Evolutionary conservation across 176 grass and related monocot genomes (phyloP).

Genomic region (Juncus effusus): DNA sequence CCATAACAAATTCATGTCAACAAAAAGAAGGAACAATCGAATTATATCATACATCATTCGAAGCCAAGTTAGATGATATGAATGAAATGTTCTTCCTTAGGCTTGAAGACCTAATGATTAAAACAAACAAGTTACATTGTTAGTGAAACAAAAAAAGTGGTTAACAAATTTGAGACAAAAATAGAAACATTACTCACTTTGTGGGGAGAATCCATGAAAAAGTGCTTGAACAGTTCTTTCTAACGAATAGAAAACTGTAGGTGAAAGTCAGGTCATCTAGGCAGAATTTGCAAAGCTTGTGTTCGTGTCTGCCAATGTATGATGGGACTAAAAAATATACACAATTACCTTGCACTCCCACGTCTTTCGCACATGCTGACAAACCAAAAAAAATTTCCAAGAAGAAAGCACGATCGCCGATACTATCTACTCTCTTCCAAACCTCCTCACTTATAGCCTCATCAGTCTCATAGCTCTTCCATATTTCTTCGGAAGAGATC

Average conservation of each 20-base stretch:
- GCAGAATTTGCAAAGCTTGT: constrained; percentile 9
- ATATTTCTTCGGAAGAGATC: background rate
- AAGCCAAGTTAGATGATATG: background rate
- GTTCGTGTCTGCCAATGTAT: background rate
- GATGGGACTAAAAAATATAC: background rate
- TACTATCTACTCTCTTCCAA: constrained; percentile 11
- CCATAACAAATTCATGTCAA: background rate
- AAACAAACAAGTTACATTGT: no score
- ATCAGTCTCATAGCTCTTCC: no score
- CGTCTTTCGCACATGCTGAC: background rate
- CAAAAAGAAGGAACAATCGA: background rate
- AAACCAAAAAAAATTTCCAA: background rate
- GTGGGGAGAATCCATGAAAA: constrained; percentile 5
- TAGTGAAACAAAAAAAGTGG: no score
- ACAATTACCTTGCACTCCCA: background rate
- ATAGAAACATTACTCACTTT: background rate
- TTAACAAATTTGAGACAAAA: no score
- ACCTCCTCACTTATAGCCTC: no score
- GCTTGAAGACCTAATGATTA: no score
- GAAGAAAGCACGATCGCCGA: constrained; percentile 1
- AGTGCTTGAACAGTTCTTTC: background rate
- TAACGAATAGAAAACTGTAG: background rate
- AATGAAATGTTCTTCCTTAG: no score
- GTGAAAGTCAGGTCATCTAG: constrained; percentile 13
- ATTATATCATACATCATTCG: constrained; percentile 1